Percentiles rank a stretch among this genome's conserved stretches.
These are phyloP conservation scores for Globisporangium uncinulatum DNA, from an alignment of 352 stramenopile species.

Conservation along the genomic window DNA sequence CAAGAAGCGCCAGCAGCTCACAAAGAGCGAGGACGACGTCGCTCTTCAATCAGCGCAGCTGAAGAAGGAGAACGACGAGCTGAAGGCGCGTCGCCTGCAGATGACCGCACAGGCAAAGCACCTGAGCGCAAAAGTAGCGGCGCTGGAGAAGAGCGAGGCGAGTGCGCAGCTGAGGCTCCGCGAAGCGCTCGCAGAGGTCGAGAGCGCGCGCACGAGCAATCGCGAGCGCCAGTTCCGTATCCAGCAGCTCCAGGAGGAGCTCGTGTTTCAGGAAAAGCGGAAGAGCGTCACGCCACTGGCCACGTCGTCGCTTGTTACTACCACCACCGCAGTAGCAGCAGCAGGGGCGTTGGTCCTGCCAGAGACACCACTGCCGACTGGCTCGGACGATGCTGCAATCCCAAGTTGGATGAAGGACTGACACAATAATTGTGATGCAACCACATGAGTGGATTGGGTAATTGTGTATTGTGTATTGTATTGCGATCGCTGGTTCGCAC, in stretches of 20 bases:
- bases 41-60: conserved; percentile 32
- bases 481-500: not conserved
- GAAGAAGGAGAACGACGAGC: conserved; percentile 51
- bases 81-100: conserved; percentile 36
- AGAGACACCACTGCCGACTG: not conserved
- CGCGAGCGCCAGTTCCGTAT: conserved; percentile 58
- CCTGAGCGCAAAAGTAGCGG: conserved; percentile 29
- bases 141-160: conserved; percentile 29
- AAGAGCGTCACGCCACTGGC: conserved; percentile 12
- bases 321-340: not conserved
- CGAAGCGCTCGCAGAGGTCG: conserved; percentile 36
- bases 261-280: conserved; percentile 53
- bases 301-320: not conserved
- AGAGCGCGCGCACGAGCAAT: conserved; percentile 38
- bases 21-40: conserved; percentile 30
- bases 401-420: conserved; percentile 42
- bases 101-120: conserved; percentile 42
- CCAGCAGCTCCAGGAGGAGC: conserved; percentile 67
- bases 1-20: conserved; percentile 27
- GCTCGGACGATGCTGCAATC: conserved; percentile 18
- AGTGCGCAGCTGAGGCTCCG: conserved; percentile 28
- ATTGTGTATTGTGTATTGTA: conserved; percentile 5
- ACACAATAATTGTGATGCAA: not conserved
- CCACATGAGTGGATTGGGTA: not conserved
- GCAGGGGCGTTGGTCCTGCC: not conserved